phyloP scores from a whole-genome alignment of 1,284 basidiomycete genomes.

The Spongispora temasekensis region DNA sequence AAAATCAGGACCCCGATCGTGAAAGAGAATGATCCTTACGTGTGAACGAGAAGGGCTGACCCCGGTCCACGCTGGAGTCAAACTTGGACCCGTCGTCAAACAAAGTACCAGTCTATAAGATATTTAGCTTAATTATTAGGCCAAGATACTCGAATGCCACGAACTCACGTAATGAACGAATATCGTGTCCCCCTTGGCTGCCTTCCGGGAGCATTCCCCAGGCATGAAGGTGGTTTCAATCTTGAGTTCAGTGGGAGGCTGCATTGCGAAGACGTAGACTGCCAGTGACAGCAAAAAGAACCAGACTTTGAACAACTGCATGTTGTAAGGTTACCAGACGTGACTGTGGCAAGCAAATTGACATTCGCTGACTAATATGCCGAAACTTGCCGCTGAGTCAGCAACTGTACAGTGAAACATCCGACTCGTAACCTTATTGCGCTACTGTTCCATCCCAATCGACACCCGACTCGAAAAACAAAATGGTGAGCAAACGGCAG shows the following conservation, averaged over 20 bases:
- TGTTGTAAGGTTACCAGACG: slow-evolving; percentile 45
- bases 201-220: slow-evolving; percentile 56
- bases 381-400: slow-evolving; percentile 32
- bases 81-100: slow-evolving; percentile 76
- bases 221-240: slow-evolving; percentile 66
- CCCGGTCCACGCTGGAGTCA: slow-evolving; percentile 77
- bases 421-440: slow-evolving; percentile 30
- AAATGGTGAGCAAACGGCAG: slow-evolving; percentile 32
- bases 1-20: slow-evolving; percentile 1
- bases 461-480: slow-evolving; percentile 22
- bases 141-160: neutral
- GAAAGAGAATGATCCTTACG: slow-evolving; percentile 50
- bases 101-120: slow-evolving; percentile 68
- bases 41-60: slow-evolving; percentile 64
- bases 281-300: slow-evolving; percentile 44
- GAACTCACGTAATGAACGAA: slow-evolving; percentile 78
- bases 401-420: slow-evolving; percentile 36
- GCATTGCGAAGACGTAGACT: slow-evolving; percentile 37
- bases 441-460: slow-evolving; percentile 16
- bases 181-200: slow-evolving; percentile 67
- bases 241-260: slow-evolving; percentile 54
- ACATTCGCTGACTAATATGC: slow-evolving; percentile 7
- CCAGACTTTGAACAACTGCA: slow-evolving; percentile 49
- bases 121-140: slow-evolving; percentile 1
- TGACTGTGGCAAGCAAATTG: neutral